Evolutionary conservation across 2,329 filamentous ascomycete species (phyloP).

Genomic region (Beauveria pseudobassiana): DNA sequence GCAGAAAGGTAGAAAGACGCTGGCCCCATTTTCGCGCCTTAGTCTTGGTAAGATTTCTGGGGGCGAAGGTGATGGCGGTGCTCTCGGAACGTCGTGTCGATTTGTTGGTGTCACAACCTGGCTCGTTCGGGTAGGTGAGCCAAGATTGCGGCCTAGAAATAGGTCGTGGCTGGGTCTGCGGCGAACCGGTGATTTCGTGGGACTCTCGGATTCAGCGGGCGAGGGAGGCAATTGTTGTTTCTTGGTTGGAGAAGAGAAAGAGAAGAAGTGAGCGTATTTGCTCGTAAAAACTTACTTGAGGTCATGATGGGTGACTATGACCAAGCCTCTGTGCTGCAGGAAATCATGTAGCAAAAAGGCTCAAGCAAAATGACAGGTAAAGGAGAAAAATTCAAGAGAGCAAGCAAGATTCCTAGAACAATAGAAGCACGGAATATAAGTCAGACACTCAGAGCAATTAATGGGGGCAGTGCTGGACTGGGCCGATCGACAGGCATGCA

Average conservation of each 20-base stretch:
- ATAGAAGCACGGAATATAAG: conserved; percentile 3
- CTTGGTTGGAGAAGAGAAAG: conserved; percentile 27
- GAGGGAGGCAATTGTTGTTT: conserved; percentile 13
- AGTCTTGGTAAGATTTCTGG: not conserved
- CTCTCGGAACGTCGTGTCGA: not conserved
- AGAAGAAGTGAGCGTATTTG: conserved; percentile 25
- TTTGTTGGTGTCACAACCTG: not conserved
- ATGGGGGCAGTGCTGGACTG: conserved; percentile 3
- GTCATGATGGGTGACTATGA: conserved; percentile 34
- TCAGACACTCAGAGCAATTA: conserved; percentile 1
- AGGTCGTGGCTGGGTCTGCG: conserved; percentile 10
- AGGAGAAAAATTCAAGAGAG: not conserved
- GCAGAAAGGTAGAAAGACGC: conserved; percentile 29
- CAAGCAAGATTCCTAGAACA: not conserved
- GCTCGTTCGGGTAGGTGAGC: not conserved
- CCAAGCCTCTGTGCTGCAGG: conserved; percentile 20
- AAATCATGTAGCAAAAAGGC: conserved; percentile 10
- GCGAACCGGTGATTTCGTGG: not conserved
- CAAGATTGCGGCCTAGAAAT: not conserved
- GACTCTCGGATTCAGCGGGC: conserved; percentile 13
- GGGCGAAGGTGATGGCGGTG: conserved; percentile 1
- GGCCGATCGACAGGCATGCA: conserved; percentile 8
- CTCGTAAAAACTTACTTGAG: conserved; percentile 38
- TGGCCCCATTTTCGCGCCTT: conserved; percentile 30
- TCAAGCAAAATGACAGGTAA: conserved; percentile 4